A percentile compares a stretch with the other conserved stretches of the same genome.
phyloP scores from a whole-genome alignment of 2,329 filamentous ascomycete genomes.

The Mycogone perniciosa region DNA sequence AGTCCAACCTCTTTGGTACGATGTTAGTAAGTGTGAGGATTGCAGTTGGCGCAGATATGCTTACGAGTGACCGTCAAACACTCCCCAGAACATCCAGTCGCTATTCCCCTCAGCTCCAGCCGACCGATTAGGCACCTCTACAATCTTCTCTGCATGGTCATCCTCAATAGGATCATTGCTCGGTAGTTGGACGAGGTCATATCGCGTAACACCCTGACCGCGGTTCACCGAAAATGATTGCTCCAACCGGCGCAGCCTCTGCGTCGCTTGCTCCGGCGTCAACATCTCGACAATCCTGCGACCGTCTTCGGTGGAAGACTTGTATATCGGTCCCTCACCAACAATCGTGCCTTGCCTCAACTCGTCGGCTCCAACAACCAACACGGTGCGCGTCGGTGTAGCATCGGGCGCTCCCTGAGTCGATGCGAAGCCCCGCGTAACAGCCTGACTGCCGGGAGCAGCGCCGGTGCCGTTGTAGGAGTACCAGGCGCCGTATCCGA shows the following conservation, averaged over 20 bases:
- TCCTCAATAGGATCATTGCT: slow-evolving; percentile 98
- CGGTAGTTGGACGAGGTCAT: slow-evolving; percentile 88
- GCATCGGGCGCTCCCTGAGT: slow-evolving; percentile 32
- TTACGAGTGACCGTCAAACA: slow-evolving; percentile 94
- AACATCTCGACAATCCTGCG: slow-evolving; percentile 91
- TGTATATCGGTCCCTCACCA: slow-evolving; percentile 79
- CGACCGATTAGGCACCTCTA: slow-evolving; percentile 68
- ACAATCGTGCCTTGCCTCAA: slow-evolving; percentile 83
- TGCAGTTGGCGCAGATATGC: slow-evolving; percentile 17
- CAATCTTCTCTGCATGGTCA: slow-evolving; percentile 96
- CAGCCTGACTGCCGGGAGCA: slow-evolving; percentile 22
- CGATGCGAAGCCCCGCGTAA: slow-evolving; percentile 38
- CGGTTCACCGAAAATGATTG: slow-evolving; percentile 86
- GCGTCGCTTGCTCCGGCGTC: slow-evolving; percentile 85
- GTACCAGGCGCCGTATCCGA: slow-evolving; percentile 74
- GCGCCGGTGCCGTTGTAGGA: slow-evolving; percentile 48
- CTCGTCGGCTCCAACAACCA: slow-evolving; percentile 85
- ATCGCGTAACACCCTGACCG: slow-evolving; percentile 85
- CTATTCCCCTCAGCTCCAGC: slow-evolving; percentile 40
- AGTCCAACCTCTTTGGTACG: slow-evolving; percentile 74
- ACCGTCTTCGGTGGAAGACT: slow-evolving; percentile 78
- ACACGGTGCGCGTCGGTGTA: slow-evolving; percentile 56
- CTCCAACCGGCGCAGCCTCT: slow-evolving; percentile 82
- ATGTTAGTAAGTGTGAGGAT: slow-evolving; percentile 10
- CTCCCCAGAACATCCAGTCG: slow-evolving; percentile 99